phyloP scores from a whole-genome alignment of 495 filamentous ascomycete genomes.

The Talaromyces trachyspermus region DNA sequence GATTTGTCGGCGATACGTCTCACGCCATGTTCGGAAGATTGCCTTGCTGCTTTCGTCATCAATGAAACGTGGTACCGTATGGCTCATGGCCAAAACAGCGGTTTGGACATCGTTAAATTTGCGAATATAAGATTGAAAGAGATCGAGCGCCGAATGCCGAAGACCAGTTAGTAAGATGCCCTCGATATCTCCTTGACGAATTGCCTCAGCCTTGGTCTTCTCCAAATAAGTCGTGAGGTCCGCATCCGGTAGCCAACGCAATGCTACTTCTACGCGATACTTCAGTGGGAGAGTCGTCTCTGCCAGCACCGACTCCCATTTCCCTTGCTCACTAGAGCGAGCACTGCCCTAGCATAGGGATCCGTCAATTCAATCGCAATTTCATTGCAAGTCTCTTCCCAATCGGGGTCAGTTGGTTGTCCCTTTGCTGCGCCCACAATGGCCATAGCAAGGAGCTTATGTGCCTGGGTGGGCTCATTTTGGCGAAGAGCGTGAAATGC shows the following conservation, averaged over 20 bases:
- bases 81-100: slow-evolving; percentile 73
- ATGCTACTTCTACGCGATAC: slow-evolving; percentile 78
- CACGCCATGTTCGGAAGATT: slow-evolving; percentile 72
- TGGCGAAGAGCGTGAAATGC: slow-evolving; percentile 38
- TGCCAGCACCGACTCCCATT: slow-evolving; percentile 77
- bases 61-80: slow-evolving; percentile 75
- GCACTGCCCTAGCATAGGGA: slow-evolving; percentile 82
- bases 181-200: slow-evolving; percentile 74
- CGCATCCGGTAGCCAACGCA: slow-evolving; percentile 75
- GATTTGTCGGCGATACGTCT: slow-evolving; percentile 72
- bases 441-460: slow-evolving; percentile 48
- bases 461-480: slow-evolving; percentile 34
- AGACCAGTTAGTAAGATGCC: slow-evolving; percentile 86
- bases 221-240: slow-evolving; percentile 68
- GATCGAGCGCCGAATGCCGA: slow-evolving; percentile 64
- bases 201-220: slow-evolving; percentile 51
- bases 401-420: slow-evolving; percentile 42
- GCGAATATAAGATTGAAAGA: slow-evolving; percentile 80
- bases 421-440: slow-evolving; percentile 48
- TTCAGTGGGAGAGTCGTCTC: slow-evolving; percentile 76
- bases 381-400: slow-evolving; percentile 49
- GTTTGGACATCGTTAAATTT: slow-evolving; percentile 88
- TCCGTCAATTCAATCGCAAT: slow-evolving; percentile 64
- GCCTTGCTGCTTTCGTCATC: slow-evolving; percentile 45
- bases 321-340: slow-evolving; percentile 83